Evolutionary conservation across 108 stramenopile genomes (phyloP), one percentile per base, ranked within the genome.

Genomic region (Cyclotella baltica): DNA sequence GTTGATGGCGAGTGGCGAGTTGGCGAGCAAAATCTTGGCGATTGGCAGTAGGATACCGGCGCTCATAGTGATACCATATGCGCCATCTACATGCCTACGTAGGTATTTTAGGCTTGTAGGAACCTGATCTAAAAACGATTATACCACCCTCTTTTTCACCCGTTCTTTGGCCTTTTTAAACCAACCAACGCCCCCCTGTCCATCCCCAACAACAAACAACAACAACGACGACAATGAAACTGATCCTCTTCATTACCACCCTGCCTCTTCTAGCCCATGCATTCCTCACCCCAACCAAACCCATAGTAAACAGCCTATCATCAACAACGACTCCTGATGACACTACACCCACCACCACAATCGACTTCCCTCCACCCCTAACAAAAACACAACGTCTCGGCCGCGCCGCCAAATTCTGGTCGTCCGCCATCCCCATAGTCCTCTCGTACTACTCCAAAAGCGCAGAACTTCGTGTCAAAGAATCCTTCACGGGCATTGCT

Each of bases 401-500:
- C 62, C 88, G 94, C 28, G 88, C 92, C 4, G 88, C 87, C 15
- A 87, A 78, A n/a, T 96, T 96, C 78, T 96, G 91, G 88, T 76
- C 80, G 29, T 80, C 83, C 25, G 92, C 92, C 10, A 50, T 94
- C 20, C 96, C 96, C 35, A 90, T 96, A 46, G 86, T 96, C 18
- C 77, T 84, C 0, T 88, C 78, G 25, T 96, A 96, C 77, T 89
- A 88, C 55, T 87, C 89, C 47, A 81, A 91, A 63, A 70, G 80
- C 56, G 87, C 88, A 11, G 82, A 85, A 59, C 65, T 94, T 13
- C 86, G 87, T 29, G 50, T 93, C 22, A 85, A 87, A 53, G 86
- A 93, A 78, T 43, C 62, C 10, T 70, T 93, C 63, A 69, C 88
- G 35, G 90, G 90, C 20, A 47, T 79, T 20, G 48, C 61, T 1